Evolutionary conservation across 495 filamentous ascomycete species (phyloP).

Genomic region (Penicillium macrosclerotiorum): DNA sequence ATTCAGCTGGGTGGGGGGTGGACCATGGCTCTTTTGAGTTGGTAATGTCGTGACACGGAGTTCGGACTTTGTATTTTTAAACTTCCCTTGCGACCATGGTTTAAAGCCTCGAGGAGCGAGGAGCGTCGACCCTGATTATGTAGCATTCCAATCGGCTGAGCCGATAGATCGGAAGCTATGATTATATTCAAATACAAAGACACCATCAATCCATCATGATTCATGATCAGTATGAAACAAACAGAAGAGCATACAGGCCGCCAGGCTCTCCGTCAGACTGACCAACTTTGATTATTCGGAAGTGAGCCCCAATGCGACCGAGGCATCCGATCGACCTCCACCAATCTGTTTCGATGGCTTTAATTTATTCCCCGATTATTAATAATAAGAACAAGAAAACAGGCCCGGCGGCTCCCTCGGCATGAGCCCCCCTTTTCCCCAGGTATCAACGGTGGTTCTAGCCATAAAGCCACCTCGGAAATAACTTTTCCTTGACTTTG

Average conservation of each 20-base stretch:
- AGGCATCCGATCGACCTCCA: conserved; percentile 6
- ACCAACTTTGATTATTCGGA: conserved; percentile 13
- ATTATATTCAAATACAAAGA: no score
- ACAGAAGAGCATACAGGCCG: background rate
- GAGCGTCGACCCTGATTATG: no score
- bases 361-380: conserved; percentile 9
- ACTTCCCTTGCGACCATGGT: conserved; percentile 4
- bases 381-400: conserved; percentile 6
- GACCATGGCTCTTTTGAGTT: background rate
- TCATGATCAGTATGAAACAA: background rate
- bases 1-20: no score
- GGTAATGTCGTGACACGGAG: conserved; percentile 1
- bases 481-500: conserved; percentile 4
- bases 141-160: no score
- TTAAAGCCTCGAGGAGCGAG: conserved; percentile 10
- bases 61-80: conserved; percentile 1
- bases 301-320: conserved; percentile 15
- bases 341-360: background rate
- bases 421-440: conserved; percentile 20
- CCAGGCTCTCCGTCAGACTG: background rate
- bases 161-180: no score
- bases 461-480: conserved; percentile 12
- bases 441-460: conserved; percentile 7
- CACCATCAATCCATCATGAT: background rate
- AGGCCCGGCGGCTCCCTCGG: conserved; percentile 12